Conservation (phyloP, 1,284 basidiomycete genomes). For the Gymnopus androsaceus region DNA sequence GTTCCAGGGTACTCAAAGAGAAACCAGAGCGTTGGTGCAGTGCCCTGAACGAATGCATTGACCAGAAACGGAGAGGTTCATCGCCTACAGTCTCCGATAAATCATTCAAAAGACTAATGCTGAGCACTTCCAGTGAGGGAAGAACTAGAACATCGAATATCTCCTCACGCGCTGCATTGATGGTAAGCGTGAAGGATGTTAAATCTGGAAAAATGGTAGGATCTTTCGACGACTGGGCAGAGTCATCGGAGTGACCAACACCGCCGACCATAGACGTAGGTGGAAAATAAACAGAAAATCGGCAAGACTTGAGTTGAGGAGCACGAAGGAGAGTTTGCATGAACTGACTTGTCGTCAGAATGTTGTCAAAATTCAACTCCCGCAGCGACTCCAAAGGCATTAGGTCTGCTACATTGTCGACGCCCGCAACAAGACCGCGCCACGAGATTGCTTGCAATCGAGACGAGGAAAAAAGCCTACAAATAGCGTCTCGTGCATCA, state of each 20-base stretch:
- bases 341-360: slow-evolving; percentile 20
- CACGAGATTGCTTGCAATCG: slow-evolving; percentile 27
- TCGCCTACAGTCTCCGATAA: neutral
- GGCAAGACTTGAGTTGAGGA: slow-evolving; percentile 15
- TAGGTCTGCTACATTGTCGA: slow-evolving; percentile 19
- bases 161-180: neutral
- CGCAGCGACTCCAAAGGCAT: slow-evolving; percentile 15
- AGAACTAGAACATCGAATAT: slow-evolving; percentile 8
- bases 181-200: neutral
- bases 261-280: neutral
- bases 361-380: slow-evolving; percentile 22
- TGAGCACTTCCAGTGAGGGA: slow-evolving; percentile 7
- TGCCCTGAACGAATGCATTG: slow-evolving; percentile 22
- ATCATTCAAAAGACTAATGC: neutral
- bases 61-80: slow-evolving; percentile 23
- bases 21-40: slow-evolving; percentile 28
- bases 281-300: slow-evolving; percentile 17
- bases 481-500: slow-evolving; percentile 21
- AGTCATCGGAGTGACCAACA: neutral
- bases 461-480: slow-evolving; percentile 26
- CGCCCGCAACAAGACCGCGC: slow-evolving; percentile 23
- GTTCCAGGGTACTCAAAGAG: slow-evolving; percentile 23
- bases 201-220: slow-evolving; percentile 2
- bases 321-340: slow-evolving; percentile 19
- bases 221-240: neutral